Conservation (phyloP, 257 asterid genomes). For the Cinchona pubescens region DNA sequence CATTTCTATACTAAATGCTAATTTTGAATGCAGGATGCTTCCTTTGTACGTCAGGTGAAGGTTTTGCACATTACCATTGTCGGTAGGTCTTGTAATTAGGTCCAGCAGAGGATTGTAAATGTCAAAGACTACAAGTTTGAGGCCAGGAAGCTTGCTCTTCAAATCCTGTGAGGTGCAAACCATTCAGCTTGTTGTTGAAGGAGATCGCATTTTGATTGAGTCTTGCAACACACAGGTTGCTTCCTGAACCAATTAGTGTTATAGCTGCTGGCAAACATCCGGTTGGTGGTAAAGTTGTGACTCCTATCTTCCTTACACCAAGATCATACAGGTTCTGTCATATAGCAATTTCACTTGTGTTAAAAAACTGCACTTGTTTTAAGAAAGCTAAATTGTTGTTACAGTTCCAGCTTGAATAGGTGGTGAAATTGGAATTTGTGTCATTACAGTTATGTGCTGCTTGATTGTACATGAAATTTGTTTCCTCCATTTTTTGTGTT, state of each 20-base stretch:
- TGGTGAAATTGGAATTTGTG: neutral
- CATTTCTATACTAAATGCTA: neutral
- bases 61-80: slow-evolving; percentile 44
- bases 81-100: slow-evolving; percentile 50
- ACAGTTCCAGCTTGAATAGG: neutral
- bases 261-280: slow-evolving; percentile 90
- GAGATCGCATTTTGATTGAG: slow-evolving; percentile 62
- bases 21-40: slow-evolving; percentile 12
- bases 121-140: slow-evolving; percentile 75
- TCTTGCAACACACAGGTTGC: slow-evolving; percentile 58
- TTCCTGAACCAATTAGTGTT: slow-evolving; percentile 63
- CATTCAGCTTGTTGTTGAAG: slow-evolving; percentile 59
- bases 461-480: neutral
- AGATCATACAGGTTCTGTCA: slow-evolving; percentile 50
- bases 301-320: slow-evolving; percentile 78
- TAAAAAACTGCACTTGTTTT: neutral
- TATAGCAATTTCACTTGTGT: slow-evolving; percentile 1
- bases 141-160: slow-evolving; percentile 53
- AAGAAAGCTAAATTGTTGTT: neutral
- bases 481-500: neutral
- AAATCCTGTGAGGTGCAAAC: slow-evolving; percentile 52
- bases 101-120: slow-evolving; percentile 69
- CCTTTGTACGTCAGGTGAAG: neutral
- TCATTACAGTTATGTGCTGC: neutral
- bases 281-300: slow-evolving; percentile 66